These are phyloP conservation scores for Neoarthrinium moseri DNA, from an alignment of 2,329 filamentous ascomycete genomes.

Conservation along the genomic window DNA sequence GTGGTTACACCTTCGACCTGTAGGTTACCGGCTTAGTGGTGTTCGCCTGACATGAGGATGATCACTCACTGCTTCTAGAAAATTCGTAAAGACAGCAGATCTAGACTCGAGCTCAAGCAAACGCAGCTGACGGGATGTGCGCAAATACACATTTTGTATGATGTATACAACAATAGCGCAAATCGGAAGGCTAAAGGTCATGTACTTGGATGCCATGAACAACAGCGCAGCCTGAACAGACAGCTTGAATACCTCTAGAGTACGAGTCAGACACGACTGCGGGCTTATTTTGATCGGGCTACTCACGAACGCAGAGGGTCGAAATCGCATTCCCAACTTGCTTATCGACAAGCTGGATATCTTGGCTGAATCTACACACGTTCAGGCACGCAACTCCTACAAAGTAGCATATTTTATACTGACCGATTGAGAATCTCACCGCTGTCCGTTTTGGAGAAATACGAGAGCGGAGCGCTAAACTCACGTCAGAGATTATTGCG, in stretches of 20 bases:
- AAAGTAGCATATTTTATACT: not conserved
- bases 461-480: slow-evolving; percentile 39
- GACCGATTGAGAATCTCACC: slow-evolving; percentile 41
- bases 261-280: slow-evolving; percentile 22
- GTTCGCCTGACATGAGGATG: slow-evolving; percentile 7
- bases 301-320: slow-evolving; percentile 33
- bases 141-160: slow-evolving; percentile 50
- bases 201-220: slow-evolving; percentile 41
- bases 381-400: slow-evolving; percentile 24
- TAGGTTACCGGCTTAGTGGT: not conserved
- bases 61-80: slow-evolving; percentile 19
- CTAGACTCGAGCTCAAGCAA: slow-evolving; percentile 55
- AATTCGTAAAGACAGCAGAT: slow-evolving; percentile 41
- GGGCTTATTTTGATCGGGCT: too few species aligned
- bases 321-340: slow-evolving; percentile 35
- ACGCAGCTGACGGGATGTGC: slow-evolving; percentile 55
- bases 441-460: slow-evolving; percentile 37
- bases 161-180: slow-evolving; percentile 39
- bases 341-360: slow-evolving; percentile 42
- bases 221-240: slow-evolving; percentile 44
- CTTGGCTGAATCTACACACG: slow-evolving; percentile 37
- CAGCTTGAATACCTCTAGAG: slow-evolving; percentile 36
- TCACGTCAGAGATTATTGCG: too few species aligned
- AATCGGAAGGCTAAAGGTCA: slow-evolving; percentile 44
- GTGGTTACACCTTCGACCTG: slow-evolving; percentile 41